Conservation (phyloP, 768 basidiomycete genomes). For the Termitomyces bulborhizus region DNA sequence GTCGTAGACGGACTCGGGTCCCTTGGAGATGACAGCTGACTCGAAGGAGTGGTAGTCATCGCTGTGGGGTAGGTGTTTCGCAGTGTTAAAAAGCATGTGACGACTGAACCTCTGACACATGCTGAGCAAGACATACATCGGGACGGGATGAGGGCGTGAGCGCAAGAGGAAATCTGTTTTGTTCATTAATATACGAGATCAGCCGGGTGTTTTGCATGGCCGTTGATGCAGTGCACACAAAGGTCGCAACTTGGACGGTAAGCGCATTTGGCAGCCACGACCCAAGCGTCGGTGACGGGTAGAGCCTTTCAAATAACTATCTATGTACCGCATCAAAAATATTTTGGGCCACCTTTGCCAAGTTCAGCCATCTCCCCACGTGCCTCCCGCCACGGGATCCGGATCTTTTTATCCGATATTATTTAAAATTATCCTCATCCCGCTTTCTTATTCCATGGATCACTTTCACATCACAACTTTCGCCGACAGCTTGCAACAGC, state of each 20-base stretch:
- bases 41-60: conserved; percentile 3
- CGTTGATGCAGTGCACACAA: conserved; percentile 37
- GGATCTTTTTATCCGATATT: background rate
- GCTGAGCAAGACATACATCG: conserved; percentile 26
- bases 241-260: conserved; percentile 31
- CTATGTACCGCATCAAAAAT: conserved; percentile 14
- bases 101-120: conserved; percentile 33
- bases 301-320: conserved; percentile 30
- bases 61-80: conserved; percentile 14
- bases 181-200: conserved; percentile 38
- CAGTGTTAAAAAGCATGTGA: conserved; percentile 29
- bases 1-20: conserved; percentile 34
- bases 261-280: conserved; percentile 40
- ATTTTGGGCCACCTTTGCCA: conserved; percentile 12
- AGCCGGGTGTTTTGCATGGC: conserved; percentile 40
- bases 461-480: conserved; percentile 32
- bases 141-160: conserved; percentile 6
- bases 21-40: conserved; percentile 1
- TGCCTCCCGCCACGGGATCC: conserved; percentile 11
- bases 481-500: conserved; percentile 39
- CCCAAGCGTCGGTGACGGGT: conserved; percentile 27
- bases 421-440: conserved; percentile 5
- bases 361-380: conserved; percentile 9
- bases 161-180: conserved; percentile 15
- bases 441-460: conserved; percentile 8